Evolutionary conservation across 345 rosid genomes (phyloP).

Genomic region (Sonneratia caseolaris): DNA sequence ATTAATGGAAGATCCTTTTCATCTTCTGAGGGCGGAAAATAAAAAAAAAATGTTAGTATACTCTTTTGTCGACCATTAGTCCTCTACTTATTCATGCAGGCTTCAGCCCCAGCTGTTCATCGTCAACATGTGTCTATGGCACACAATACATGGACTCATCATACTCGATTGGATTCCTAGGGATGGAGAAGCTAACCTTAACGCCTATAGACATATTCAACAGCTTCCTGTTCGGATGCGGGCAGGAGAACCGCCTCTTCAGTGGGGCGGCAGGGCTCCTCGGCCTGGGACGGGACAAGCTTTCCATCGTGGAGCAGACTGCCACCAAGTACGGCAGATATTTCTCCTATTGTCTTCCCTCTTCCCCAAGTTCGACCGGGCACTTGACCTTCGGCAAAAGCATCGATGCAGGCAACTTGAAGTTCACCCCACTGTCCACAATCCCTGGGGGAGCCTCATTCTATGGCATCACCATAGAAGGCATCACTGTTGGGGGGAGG

Average conservation of each 20-base stretch:
- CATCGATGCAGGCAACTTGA: slow-evolving; percentile 20
- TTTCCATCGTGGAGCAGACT: slow-evolving; percentile 65
- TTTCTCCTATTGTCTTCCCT: slow-evolving; percentile 85
- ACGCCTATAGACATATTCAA: slow-evolving; percentile 34
- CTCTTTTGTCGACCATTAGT: too few relatives aligned
- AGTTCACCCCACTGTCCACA: slow-evolving; percentile 52
- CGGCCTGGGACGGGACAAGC: slow-evolving; percentile 67
- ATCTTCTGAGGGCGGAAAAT: too few relatives aligned
- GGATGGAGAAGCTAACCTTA: slow-evolving; percentile 47
- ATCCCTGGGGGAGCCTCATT: slow-evolving; percentile 29
- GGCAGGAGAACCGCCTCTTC: slow-evolving; percentile 65
- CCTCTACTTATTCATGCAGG: slow-evolving; percentile 22
- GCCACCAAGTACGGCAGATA: slow-evolving; percentile 42
- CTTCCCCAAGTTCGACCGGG: slow-evolving; percentile 54
- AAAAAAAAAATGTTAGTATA: not conserved
- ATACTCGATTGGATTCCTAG: slow-evolving; percentile 53
- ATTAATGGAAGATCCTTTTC: not conserved
- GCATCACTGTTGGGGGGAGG: slow-evolving; percentile 43
- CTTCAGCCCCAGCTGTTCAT: slow-evolving; percentile 29
- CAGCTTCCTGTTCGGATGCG: slow-evolving; percentile 63
- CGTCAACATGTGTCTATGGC: slow-evolving; percentile 58
- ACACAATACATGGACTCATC: slow-evolving; percentile 77
- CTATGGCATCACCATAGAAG: slow-evolving; percentile 55
- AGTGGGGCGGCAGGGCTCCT: slow-evolving; percentile 58
- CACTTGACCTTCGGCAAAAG: slow-evolving; percentile 60